phyloP scores from a whole-genome alignment of 2,329 filamentous ascomycete genomes.

The Penicillium digitatum region DNA sequence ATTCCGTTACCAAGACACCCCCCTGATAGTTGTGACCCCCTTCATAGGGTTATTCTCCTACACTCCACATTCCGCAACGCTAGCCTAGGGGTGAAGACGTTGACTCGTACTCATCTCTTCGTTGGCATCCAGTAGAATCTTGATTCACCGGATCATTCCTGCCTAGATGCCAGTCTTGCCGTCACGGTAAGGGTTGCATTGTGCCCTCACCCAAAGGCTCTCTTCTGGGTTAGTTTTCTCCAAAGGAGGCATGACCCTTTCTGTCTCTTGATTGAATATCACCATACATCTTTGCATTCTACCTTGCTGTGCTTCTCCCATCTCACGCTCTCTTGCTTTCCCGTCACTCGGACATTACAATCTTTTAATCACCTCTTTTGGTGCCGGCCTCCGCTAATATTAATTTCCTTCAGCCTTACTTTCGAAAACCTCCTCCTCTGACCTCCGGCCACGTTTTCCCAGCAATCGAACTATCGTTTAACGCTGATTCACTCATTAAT shows the following conservation, averaged over 20 bases:
- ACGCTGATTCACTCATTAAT: conserved; percentile 46
- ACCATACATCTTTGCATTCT: conserved; percentile 11
- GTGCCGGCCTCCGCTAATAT: conserved; percentile 27
- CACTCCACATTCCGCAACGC: conserved; percentile 39
- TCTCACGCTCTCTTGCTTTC: conserved; percentile 5
- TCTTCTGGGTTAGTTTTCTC: conserved; percentile 41
- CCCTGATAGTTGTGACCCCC: conserved; percentile 39
- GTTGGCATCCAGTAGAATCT: conserved; percentile 36
- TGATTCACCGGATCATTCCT: conserved; percentile 41
- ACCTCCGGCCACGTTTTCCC: conserved; percentile 26
- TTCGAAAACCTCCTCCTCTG: conserved; percentile 28
- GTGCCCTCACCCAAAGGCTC: conserved; percentile 40
- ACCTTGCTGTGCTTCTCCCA: conserved; percentile 4
- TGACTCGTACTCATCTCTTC: conserved; percentile 44
- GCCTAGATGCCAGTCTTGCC: conserved; percentile 46
- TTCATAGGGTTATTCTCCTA: conserved; percentile 39
- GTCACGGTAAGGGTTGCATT: conserved; percentile 43
- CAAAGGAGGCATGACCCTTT: conserved; percentile 24
- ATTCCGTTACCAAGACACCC: conserved; percentile 31
- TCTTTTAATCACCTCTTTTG: conserved; percentile 11
- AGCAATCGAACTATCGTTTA: conserved; percentile 41
- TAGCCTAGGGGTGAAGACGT: conserved; percentile 45
- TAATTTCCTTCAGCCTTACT: conserved; percentile 33
- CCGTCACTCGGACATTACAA: not conserved
- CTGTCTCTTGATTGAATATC: conserved; percentile 13